Conservation (phyloP, 2,329 filamentous ascomycete genomes). For the Botrytis cinerea region DNA sequence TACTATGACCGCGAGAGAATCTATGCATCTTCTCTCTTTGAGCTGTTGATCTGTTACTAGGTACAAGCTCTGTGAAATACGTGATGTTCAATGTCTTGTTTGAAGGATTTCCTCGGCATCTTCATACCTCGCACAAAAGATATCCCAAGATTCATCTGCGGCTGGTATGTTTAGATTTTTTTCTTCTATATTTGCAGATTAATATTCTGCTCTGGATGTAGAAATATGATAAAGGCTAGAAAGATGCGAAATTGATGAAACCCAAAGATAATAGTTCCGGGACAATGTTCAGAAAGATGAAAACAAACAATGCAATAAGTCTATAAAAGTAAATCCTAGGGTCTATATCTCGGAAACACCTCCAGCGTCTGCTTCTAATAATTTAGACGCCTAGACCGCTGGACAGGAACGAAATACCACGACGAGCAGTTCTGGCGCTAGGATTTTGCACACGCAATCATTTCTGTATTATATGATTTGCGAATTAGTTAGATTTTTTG, state of each 20-base stretch:
- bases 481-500: background rate
- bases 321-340: background rate
- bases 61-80: background rate
- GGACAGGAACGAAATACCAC: background rate
- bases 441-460: background rate
- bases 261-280: background rate
- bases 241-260: background rate
- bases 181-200: no score
- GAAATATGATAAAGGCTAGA: background rate
- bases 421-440: background rate
- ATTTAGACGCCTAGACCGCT: background rate
- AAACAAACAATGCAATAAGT: background rate
- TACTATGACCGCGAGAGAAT: background rate
- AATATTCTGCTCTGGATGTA: background rate
- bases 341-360: background rate
- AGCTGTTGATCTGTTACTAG: background rate
- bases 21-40: background rate
- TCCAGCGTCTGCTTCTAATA: background rate
- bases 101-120: background rate
- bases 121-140: background rate
- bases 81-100: background rate
- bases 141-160: background rate
- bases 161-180: no score
- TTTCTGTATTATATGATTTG: background rate
- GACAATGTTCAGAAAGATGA: background rate